Percentiles rank a stretch among this genome's conserved stretches.
Conservation (phyloP, 2,329 filamentous ascomycete genomes). For the Alternaria sp. region DNA sequence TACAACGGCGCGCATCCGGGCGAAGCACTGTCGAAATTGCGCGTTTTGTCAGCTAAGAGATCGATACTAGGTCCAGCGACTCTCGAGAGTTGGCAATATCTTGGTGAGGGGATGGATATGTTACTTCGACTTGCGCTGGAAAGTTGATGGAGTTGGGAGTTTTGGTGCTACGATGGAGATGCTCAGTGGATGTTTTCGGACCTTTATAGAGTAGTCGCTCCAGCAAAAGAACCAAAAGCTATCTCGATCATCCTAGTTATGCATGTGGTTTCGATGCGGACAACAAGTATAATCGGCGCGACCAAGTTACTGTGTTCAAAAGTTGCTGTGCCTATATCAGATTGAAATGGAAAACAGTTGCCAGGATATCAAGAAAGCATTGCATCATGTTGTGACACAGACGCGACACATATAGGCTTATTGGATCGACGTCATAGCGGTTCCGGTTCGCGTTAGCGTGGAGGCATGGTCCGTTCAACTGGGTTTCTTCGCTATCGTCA, state of each 20-base stretch:
- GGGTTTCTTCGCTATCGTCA: background rate
- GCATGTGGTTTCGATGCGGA: background rate
- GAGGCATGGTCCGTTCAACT: background rate
- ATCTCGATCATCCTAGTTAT: background rate
- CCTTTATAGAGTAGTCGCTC: background rate
- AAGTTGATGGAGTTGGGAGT: background rate
- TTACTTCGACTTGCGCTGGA: background rate
- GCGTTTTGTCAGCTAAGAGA: conserved; percentile 20
- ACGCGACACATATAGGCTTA: background rate
- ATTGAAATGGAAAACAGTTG: background rate
- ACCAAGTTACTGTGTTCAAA: background rate
- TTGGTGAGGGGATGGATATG: no score
- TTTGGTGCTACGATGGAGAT: background rate
- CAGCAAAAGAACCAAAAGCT: background rate
- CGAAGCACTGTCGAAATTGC: conserved; percentile 17
- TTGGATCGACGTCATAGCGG: background rate
- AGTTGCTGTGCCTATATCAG: background rate
- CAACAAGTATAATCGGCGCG: background rate
- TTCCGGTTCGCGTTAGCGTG: background rate
- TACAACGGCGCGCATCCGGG: conserved; percentile 13
- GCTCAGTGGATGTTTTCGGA: background rate
- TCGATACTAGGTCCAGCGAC: background rate
- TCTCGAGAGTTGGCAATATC: background rate
- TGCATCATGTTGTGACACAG: no score
- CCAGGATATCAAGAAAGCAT: no score